A percentile compares a stretch with the other conserved stretches of the same genome.
phyloP scores from a whole-genome alignment of 805 yeast species.

The Starmerella bombicola region DNA sequence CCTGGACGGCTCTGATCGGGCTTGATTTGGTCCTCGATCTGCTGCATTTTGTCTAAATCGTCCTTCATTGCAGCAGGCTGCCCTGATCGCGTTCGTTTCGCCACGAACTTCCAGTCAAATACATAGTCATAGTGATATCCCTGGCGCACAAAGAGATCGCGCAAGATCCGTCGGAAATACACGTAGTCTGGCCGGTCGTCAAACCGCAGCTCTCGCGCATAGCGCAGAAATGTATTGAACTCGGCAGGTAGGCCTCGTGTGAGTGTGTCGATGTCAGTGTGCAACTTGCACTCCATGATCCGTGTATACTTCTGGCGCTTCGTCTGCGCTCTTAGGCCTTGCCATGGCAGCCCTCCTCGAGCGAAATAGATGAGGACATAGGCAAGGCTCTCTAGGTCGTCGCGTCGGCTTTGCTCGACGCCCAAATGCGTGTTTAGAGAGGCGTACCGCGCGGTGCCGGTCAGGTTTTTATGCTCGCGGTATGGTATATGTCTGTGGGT shows the following conservation, averaged over 20 bases:
- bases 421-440: constrained; percentile 92
- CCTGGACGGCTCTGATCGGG: constrained; percentile 8
- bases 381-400: constrained; percentile 91
- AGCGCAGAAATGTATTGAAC: constrained; percentile 74
- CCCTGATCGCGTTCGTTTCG: constrained; percentile 12
- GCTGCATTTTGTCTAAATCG: constrained; percentile 3
- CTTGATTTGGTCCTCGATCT: constrained; percentile 3
- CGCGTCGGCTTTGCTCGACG: constrained; percentile 90
- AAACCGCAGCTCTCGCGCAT: constrained; percentile 79
- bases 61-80: background rate
- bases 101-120: constrained; percentile 66
- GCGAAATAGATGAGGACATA: constrained; percentile 92
- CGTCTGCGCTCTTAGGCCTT: constrained; percentile 92
- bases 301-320: constrained; percentile 95
- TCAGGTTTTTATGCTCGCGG: constrained; percentile 87
- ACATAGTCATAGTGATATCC: constrained; percentile 86
- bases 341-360: constrained; percentile 91
- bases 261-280: constrained; percentile 72
- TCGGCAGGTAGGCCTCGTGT: constrained; percentile 89
- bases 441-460: constrained; percentile 97
- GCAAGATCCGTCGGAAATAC: constrained; percentile 73
- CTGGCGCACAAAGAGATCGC: constrained; percentile 79
- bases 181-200: constrained; percentile 95
- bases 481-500: constrained; percentile 91
- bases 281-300: constrained; percentile 87